These are phyloP conservation scores for Parafenestella ontariensis DNA, from an alignment of 2,329 filamentous ascomycete genomes.

Conservation along the genomic window DNA sequence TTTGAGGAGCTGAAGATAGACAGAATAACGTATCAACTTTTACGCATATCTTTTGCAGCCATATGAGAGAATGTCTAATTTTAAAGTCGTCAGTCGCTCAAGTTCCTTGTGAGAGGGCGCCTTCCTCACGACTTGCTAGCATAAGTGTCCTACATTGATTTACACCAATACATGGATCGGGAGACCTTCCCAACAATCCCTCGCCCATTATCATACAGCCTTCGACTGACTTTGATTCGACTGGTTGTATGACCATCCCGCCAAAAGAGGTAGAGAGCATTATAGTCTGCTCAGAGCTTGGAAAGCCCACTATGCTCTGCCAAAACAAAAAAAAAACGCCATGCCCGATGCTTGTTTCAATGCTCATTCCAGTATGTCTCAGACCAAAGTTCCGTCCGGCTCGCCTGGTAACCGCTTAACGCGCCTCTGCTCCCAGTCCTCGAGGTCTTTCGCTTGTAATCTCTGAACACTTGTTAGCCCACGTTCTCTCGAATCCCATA, in stretches of 20 bases:
- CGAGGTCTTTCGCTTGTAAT: slow-evolving; percentile 85
- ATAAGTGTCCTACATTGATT: no score
- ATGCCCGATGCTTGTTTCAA: slow-evolving; percentile 1
- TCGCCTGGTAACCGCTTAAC: slow-evolving; percentile 90
- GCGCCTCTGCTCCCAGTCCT: slow-evolving; percentile 96
- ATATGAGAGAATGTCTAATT: neutral
- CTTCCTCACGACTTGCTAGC: no score
- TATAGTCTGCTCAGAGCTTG: neutral
- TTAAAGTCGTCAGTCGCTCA: no score
- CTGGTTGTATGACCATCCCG: no score
- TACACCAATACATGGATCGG: neutral
- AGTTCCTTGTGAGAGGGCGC: no score
- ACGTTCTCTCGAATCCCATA: neutral
- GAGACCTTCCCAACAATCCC: neutral
- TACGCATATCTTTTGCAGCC: neutral
- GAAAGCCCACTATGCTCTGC: neutral
- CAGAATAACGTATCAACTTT: neutral
- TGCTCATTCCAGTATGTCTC: neutral
- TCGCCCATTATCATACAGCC: neutral
- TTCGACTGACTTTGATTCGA: neutral
- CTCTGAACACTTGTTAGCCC: slow-evolving; percentile 59
- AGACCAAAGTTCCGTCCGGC: slow-evolving; percentile 76
- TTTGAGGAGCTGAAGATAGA: neutral
- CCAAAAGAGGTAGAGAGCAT: no score
- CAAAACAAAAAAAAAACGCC: slow-evolving; percentile 2